A percentile compares a stretch with the other conserved stretches of the same genome.
Conservation (phyloP, 2,329 filamentous ascomycete genomes). For the Neoscytalidium dimidiatum region DNA sequence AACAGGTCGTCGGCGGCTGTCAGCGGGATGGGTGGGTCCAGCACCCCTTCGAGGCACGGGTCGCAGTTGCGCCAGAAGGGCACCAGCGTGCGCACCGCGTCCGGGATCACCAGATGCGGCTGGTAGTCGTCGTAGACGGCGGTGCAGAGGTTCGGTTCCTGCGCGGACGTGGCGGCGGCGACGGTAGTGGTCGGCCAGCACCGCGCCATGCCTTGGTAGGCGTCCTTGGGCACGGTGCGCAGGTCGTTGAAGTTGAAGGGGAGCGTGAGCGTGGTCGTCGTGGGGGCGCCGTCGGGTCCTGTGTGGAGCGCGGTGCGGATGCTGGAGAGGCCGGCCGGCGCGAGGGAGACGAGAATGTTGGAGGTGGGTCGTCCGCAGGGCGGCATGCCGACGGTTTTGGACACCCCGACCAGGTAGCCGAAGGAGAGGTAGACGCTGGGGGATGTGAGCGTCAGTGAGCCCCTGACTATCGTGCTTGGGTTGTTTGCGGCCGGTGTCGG, state of each 20-base stretch:
- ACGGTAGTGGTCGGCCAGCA: not conserved
- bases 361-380: not conserved
- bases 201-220: not conserved
- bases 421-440: constrained; percentile 3
- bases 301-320: not conserved
- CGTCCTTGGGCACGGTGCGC: not conserved
- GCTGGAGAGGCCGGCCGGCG: not conserved
- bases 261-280: not conserved
- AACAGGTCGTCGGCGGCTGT: not conserved
- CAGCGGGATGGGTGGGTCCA: not conserved
- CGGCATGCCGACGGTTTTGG: too few relatives aligned
- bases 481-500: not conserved
- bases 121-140: not conserved
- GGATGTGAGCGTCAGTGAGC: not conserved
- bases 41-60: not conserved
- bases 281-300: too few relatives aligned
- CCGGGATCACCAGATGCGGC: not conserved
- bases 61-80: not conserved
- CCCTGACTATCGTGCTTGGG: not conserved
- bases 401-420: not conserved
- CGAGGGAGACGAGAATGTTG: not conserved
- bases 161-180: too few relatives aligned
- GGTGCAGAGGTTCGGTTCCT: not conserved
- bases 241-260: not conserved
- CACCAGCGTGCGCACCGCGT: not conserved